These are phyloP conservation scores for Proteromonas lacertae DNA, from an alignment of 352 stramenopile species.

Conservation along the genomic window DNA sequence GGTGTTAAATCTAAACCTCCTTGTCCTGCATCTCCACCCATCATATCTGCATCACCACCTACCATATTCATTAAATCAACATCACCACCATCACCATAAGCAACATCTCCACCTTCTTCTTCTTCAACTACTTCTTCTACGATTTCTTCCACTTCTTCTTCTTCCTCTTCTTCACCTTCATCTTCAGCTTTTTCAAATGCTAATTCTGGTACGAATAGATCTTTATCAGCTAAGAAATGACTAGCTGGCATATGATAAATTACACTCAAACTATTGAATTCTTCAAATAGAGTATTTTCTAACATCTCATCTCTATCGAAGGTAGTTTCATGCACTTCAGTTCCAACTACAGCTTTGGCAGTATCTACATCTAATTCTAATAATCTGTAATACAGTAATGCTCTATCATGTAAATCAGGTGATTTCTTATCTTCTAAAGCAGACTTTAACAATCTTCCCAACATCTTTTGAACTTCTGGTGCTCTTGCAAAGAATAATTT, in stretches of 20 bases:
- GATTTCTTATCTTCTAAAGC: conserved; percentile 62
- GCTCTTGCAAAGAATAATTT: conserved; percentile 94
- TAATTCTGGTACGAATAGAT: too few relatives aligned
- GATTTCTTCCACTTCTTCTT: too few relatives aligned
- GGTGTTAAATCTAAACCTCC: too few relatives aligned
- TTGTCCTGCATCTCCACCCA: too few relatives aligned
- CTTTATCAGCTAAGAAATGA: conserved; percentile 54
- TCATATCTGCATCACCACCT: too few relatives aligned
- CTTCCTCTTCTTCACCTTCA: too few relatives aligned
- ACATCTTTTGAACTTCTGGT: conserved; percentile 69
- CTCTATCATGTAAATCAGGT: conserved; percentile 75
- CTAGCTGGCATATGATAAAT: conserved; percentile 78
- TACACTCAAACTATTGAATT: conserved; percentile 89
- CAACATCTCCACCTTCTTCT: too few relatives aligned
- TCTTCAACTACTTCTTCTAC: too few relatives aligned
- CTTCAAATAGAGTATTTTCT: conserved; percentile 20
- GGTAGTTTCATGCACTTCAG: conserved; percentile 3
- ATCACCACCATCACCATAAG: too few relatives aligned
- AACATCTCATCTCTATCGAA: conserved; percentile 30
- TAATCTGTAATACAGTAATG: conserved; percentile 82
- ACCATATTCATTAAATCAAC: too few relatives aligned
- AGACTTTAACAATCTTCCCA: conserved; percentile 56
- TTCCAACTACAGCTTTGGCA: conserved; percentile 34
- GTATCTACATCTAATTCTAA: conserved; percentile 60
- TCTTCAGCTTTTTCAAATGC: too few relatives aligned